Evolutionary conservation across 2,329 filamentous ascomycete genomes (phyloP).

Genomic region (Aspergillus carbonarius): DNA sequence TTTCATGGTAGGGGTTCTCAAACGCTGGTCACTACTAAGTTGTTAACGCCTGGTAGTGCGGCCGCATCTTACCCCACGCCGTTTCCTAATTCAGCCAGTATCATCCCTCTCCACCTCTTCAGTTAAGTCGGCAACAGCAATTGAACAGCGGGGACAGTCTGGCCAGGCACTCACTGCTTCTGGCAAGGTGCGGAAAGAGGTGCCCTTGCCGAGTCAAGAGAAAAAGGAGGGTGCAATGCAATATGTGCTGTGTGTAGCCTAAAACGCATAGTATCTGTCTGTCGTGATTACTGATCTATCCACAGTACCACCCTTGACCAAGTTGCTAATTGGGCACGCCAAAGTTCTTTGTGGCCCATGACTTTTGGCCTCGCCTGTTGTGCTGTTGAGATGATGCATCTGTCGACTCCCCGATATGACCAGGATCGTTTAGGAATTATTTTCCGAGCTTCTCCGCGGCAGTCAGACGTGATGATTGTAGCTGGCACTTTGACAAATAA

Average conservation of each 20-base stretch:
- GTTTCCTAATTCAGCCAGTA: slow-evolving; percentile 36
- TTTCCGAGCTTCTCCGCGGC: slow-evolving; percentile 82
- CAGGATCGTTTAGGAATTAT: slow-evolving; percentile 88
- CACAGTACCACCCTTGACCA: slow-evolving; percentile 58
- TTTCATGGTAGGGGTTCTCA: slow-evolving; percentile 25
- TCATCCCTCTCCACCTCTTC: slow-evolving; percentile 46
- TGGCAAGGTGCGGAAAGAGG: slow-evolving; percentile 48
- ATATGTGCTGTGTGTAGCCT: slow-evolving; percentile 48
- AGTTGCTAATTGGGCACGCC: slow-evolving; percentile 83
- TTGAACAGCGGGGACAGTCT: slow-evolving; percentile 37
- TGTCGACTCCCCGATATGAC: slow-evolving; percentile 86
- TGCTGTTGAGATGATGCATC: slow-evolving; percentile 92
- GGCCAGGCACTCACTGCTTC: slow-evolving; percentile 39
- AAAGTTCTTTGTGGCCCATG: slow-evolving; percentile 88
- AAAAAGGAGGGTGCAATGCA: slow-evolving; percentile 53
- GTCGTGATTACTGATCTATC: neutral
- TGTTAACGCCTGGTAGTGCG: slow-evolving; percentile 29
- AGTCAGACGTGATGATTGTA: slow-evolving; percentile 92
- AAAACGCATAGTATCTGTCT: neutral
- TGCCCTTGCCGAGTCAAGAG: slow-evolving; percentile 51
- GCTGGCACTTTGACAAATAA: slow-evolving; percentile 93
- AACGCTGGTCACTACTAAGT: neutral
- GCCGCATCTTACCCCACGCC: slow-evolving; percentile 27
- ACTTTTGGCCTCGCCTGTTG: slow-evolving; percentile 90
- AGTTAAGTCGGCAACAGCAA: slow-evolving; percentile 43